Conservation (phyloP, 805 yeast genomes). For the Groenewaldozyma tartarivorans region DNA sequence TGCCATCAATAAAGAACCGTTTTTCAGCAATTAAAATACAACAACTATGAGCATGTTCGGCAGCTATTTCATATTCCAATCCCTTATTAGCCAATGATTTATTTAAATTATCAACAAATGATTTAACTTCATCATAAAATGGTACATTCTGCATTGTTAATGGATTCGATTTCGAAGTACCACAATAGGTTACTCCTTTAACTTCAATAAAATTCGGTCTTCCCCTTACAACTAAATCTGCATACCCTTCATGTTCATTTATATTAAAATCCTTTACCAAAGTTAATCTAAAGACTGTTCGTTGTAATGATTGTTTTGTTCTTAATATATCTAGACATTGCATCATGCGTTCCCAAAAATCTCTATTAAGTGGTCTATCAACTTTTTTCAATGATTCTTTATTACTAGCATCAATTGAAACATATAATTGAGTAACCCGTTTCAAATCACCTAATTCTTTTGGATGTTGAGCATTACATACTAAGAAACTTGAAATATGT, state of each 20-base stretch:
- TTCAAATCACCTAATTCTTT: slow-evolving; percentile 58
- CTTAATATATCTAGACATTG: slow-evolving; percentile 75
- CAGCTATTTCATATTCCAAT: slow-evolving; percentile 71
- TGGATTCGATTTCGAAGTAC: slow-evolving; percentile 84
- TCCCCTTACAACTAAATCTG: slow-evolving; percentile 75
- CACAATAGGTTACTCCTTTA: slow-evolving; percentile 94
- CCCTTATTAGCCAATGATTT: slow-evolving; percentile 58
- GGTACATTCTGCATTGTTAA: slow-evolving; percentile 94
- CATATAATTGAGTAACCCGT: slow-evolving; percentile 84
- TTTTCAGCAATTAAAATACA: slow-evolving; percentile 76
- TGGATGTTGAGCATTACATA: slow-evolving; percentile 95
- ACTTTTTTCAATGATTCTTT: slow-evolving; percentile 69
- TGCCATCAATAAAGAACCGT: slow-evolving; percentile 57
- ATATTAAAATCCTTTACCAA: slow-evolving; percentile 89
- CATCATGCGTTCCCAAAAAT: slow-evolving; percentile 85
- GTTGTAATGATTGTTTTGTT: slow-evolving; percentile 57
- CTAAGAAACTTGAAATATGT: slow-evolving; percentile 77
- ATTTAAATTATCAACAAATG: slow-evolving; percentile 57
- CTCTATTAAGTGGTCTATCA: slow-evolving; percentile 81
- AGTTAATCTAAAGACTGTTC: slow-evolving; percentile 86
- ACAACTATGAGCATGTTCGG: slow-evolving; percentile 93
- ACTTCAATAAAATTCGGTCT: slow-evolving; percentile 82
- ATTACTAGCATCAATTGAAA: slow-evolving; percentile 90
- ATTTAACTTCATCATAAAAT: slow-evolving; percentile 80
- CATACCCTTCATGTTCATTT: slow-evolving; percentile 70